Percentiles rank a stretch among this genome's conserved stretches.
Conservation (phyloP, 2,329 filamentous ascomycete genomes). For the Colletotrichum higginsianum region DNA sequence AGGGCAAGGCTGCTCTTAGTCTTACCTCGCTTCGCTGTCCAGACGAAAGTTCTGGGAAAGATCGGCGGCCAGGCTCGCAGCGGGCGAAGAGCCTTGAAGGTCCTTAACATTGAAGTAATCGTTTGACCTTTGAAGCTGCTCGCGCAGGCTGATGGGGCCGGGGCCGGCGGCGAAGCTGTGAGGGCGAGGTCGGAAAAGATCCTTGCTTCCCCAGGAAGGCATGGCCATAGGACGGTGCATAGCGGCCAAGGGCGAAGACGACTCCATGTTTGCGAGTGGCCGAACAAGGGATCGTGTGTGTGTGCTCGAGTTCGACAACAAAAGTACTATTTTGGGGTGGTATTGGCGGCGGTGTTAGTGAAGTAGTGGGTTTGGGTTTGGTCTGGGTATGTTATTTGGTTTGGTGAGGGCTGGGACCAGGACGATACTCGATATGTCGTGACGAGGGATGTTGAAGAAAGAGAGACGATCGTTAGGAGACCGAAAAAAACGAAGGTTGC, state of each 20-base stretch:
- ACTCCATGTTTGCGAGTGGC: slow-evolving; percentile 77
- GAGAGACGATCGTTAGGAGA: slow-evolving; percentile 41
- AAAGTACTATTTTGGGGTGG: slow-evolving; percentile 18
- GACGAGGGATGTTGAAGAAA: slow-evolving; percentile 39
- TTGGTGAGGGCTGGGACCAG: slow-evolving; percentile 35
- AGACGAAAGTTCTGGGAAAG: slow-evolving; percentile 97
- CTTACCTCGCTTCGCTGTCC: slow-evolving; percentile 86
- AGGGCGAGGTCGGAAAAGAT: slow-evolving; percentile 67
- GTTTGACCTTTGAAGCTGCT: slow-evolving; percentile 73
- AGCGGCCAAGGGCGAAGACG: slow-evolving; percentile 91
- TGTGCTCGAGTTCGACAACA: slow-evolving; percentile 18
- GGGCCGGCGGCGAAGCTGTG: slow-evolving; percentile 68
- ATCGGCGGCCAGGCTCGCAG: slow-evolving; percentile 91
- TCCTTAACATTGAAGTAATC: slow-evolving; percentile 90
- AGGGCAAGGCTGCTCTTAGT: slow-evolving; percentile 42
- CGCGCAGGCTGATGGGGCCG: slow-evolving; percentile 84
- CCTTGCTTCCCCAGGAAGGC: slow-evolving; percentile 71
- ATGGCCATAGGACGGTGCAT: slow-evolving; percentile 81
- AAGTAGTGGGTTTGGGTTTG: not conserved
- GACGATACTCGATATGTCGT: slow-evolving; percentile 49
- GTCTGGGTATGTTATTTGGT: slow-evolving; percentile 9
- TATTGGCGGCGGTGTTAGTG: slow-evolving; percentile 18
- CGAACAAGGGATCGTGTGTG: slow-evolving; percentile 6
- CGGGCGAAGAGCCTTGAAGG: slow-evolving; percentile 88
- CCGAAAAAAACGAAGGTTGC: slow-evolving; percentile 54